phyloP scores from a whole-genome alignment of 2,329 filamentous ascomycete genomes.

The Drechslerella stenobrocha region DNA sequence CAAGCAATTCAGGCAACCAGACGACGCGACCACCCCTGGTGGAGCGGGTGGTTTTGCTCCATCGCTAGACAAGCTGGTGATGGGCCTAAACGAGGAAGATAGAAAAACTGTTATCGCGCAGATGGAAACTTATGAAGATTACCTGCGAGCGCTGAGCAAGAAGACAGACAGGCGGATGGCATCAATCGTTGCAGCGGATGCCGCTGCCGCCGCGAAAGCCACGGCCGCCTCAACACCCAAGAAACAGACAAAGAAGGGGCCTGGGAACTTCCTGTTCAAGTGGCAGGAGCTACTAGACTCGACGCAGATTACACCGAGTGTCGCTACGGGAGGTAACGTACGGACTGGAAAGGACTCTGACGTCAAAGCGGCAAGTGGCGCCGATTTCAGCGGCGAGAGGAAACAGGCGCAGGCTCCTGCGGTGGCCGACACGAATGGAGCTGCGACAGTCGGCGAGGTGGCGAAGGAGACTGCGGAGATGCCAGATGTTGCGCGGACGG shows the following conservation, averaged over 20 bases:
- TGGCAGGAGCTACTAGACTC: constrained; percentile 73
- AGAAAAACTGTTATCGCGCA: constrained; percentile 57
- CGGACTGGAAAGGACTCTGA: constrained; percentile 62
- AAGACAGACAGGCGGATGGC: constrained; percentile 50
- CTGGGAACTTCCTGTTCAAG: constrained; percentile 71
- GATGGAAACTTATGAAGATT: constrained; percentile 56
- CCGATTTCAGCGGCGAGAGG: constrained; percentile 24
- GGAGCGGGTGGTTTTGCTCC: constrained; percentile 58
- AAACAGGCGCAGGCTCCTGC: constrained; percentile 57
- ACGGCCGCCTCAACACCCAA: constrained; percentile 22
- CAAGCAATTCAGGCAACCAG: constrained; percentile 60
- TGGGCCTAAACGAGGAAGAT: constrained; percentile 50
- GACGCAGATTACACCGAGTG: constrained; percentile 68
- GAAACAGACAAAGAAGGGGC: constrained; percentile 62
- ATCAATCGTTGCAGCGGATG: constrained; percentile 19
- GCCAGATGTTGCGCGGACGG: constrained; percentile 58
- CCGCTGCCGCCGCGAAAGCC: constrained; percentile 31
- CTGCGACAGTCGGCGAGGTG: constrained; percentile 51
- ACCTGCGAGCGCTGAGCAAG: constrained; percentile 49
- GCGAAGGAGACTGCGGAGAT: constrained; percentile 54
- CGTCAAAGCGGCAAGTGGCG: constrained; percentile 39
- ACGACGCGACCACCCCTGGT: constrained; percentile 49
- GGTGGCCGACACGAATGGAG: constrained; percentile 52
- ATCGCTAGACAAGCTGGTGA: constrained; percentile 57
- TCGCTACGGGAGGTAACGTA: constrained; percentile 60